phyloP scores from a whole-genome alignment of 2,329 filamentous ascomycete genomes.

The Exophiala oligosperma region DNA sequence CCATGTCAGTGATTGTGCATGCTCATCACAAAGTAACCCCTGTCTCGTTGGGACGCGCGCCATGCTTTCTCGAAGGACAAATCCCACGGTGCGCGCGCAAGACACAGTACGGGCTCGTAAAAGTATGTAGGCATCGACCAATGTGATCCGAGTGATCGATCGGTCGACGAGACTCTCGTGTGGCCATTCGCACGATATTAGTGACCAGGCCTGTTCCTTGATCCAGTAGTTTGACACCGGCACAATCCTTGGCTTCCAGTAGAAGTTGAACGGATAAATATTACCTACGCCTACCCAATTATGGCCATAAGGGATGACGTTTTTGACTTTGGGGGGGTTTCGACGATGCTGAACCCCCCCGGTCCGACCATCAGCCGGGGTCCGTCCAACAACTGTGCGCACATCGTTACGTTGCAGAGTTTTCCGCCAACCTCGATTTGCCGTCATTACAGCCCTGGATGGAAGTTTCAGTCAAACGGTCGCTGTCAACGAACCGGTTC shows the following conservation, averaged over 20 bases:
- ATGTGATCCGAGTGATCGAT: too few relatives aligned
- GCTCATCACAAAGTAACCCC: neutral
- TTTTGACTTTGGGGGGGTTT: neutral
- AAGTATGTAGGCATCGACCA: too few relatives aligned
- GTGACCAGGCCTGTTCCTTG: too few relatives aligned
- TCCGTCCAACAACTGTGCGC: neutral
- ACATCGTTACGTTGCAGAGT: constrained; percentile 1
- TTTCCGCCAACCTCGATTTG: neutral
- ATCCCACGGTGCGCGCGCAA: neutral
- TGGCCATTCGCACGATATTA: too few relatives aligned
- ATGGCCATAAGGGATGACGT: neutral
- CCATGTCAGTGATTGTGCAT: neutral
- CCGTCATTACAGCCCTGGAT: neutral
- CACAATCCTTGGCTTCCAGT: too few relatives aligned
- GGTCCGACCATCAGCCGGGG: neutral
- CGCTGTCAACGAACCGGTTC: neutral
- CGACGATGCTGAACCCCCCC: neutral
- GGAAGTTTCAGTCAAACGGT: neutral
- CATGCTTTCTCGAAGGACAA: neutral
- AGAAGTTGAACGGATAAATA: too few relatives aligned
- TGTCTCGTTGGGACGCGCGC: neutral
- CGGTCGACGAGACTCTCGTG: too few relatives aligned
- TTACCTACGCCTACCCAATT: too few relatives aligned
- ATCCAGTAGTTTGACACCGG: too few relatives aligned
- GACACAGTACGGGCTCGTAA: too few relatives aligned